A percentile compares a stretch with the other conserved stretches of the same genome.
These are phyloP conservation scores for Capsicum chinense DNA, from an alignment of 257 asterid genomes.

Conservation along the genomic window DNA sequence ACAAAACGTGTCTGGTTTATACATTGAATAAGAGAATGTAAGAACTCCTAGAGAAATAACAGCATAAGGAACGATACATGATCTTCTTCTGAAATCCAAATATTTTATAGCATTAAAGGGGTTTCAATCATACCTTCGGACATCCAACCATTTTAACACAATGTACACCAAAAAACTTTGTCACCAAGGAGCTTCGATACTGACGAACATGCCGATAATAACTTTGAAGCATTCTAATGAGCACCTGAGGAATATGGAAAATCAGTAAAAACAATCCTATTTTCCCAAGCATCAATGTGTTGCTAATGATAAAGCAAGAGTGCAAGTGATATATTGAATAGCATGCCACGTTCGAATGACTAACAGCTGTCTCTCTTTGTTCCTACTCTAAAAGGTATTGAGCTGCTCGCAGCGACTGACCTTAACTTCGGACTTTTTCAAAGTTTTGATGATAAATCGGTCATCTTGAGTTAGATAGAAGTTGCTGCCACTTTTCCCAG, in stretches of 20 bases:
- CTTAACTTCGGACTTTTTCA: constrained; percentile 44
- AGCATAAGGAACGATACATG: background rate
- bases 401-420: constrained; percentile 29
- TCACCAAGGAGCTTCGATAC: constrained; percentile 36
- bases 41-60: background rate
- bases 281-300: background rate
- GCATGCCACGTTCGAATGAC: background rate
- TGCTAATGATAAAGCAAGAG: background rate
- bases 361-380: background rate
- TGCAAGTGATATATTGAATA: background rate
- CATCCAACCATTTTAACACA: constrained; percentile 43
- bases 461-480: constrained; percentile 43
- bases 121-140: constrained; percentile 36
- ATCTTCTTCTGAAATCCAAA: constrained; percentile 1
- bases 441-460: constrained; percentile 42
- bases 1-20: constrained; percentile 51
- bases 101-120: background rate
- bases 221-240: constrained; percentile 41
- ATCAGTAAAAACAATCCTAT: constrained; percentile 25
- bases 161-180: constrained; percentile 40
- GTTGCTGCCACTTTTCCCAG: constrained; percentile 48
- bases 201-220: constrained; percentile 37
- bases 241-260: constrained; percentile 32
- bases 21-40: constrained; percentile 17
- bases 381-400: background rate